A percentile compares a stretch with the other conserved stretches of the same genome.
These are phyloP conservation scores for Phaffomyces antillensis DNA, from an alignment of 805 yeast genomes.

Conservation along the genomic window DNA sequence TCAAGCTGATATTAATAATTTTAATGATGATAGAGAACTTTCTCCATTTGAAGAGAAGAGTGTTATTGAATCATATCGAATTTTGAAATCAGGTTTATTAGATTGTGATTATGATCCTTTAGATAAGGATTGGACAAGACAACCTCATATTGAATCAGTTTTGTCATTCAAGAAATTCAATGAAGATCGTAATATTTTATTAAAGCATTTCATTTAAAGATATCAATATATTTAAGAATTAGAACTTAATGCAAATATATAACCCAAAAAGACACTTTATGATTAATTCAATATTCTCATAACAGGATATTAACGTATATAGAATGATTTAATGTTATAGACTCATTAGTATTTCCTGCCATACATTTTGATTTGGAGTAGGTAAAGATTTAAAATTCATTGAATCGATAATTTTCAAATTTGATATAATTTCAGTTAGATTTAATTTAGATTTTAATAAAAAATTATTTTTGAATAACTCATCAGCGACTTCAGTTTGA, in stretches of 20 bases:
- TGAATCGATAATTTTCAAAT: constrained; percentile 11
- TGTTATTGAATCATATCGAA: constrained; percentile 1
- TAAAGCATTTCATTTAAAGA: constrained; percentile 11
- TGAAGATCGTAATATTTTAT: constrained; percentile 15
- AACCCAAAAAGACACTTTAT: too few species aligned
- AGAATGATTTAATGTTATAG: not conserved
- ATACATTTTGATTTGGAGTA: constrained; percentile 14
- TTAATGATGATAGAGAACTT: not conserved
- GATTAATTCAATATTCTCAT: too few species aligned
- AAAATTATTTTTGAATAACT: constrained; percentile 32
- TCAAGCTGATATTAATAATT: not conserved
- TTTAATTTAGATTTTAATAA: constrained; percentile 19
- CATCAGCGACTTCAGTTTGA: constrained; percentile 69
- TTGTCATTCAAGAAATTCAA: constrained; percentile 6
- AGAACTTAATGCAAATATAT: too few species aligned
- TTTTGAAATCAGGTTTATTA: constrained; percentile 9
- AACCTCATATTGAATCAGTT: not conserved
- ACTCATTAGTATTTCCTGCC: constrained; percentile 8
- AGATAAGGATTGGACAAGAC: constrained; percentile 8
- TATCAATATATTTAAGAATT: too few species aligned
- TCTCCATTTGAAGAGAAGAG: not conserved
- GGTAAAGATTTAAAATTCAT: constrained; percentile 16
- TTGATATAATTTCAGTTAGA: constrained; percentile 11
- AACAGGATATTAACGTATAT: too few species aligned
- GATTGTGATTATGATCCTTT: constrained; percentile 15